phyloP scores from a whole-genome alignment of 176 grass and related monocot species.

The Oryza nivara region DNA sequence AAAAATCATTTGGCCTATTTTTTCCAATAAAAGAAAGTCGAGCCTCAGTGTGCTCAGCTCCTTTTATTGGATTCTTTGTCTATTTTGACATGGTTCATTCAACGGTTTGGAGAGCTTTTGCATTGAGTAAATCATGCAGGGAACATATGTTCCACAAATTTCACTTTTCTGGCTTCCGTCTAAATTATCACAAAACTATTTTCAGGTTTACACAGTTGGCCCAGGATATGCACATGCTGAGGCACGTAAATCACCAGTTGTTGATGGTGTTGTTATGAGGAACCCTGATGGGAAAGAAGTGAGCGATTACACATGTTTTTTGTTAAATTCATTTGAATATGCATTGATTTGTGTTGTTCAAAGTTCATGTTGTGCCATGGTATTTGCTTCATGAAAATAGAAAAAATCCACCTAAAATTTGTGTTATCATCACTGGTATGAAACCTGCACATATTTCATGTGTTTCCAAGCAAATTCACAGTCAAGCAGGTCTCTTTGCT shows the following conservation, averaged over 20 bases:
- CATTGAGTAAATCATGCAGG: constrained; percentile 19
- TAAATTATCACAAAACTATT: constrained; percentile 30
- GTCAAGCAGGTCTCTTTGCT: not conserved
- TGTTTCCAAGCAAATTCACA: not conserved
- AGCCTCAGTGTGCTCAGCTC: not conserved
- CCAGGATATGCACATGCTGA: constrained; percentile 98
- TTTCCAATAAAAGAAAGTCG: not conserved
- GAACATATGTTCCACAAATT: constrained; percentile 15
- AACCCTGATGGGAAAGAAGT: constrained; percentile 98
- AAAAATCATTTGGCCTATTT: not conserved
- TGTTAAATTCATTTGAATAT: constrained; percentile 28
- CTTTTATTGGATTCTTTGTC: not conserved
- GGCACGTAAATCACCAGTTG: constrained; percentile 97
- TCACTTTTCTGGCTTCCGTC: not conserved
- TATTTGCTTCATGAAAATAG: constrained; percentile 20
- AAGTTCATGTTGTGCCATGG: constrained; percentile 1
- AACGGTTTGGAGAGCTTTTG: not conserved
- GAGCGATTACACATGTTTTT: constrained; percentile 20
- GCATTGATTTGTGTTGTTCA: not conserved
- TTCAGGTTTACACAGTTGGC: constrained; percentile 98
- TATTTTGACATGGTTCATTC: not conserved
- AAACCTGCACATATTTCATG: constrained; percentile 21
- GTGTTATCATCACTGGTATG: not conserved
- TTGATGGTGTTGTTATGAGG: constrained; percentile 99
- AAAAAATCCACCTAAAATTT: not conserved